Conservation (phyloP, 179 eudicot species). For the Kewa caespitosa region DNA sequence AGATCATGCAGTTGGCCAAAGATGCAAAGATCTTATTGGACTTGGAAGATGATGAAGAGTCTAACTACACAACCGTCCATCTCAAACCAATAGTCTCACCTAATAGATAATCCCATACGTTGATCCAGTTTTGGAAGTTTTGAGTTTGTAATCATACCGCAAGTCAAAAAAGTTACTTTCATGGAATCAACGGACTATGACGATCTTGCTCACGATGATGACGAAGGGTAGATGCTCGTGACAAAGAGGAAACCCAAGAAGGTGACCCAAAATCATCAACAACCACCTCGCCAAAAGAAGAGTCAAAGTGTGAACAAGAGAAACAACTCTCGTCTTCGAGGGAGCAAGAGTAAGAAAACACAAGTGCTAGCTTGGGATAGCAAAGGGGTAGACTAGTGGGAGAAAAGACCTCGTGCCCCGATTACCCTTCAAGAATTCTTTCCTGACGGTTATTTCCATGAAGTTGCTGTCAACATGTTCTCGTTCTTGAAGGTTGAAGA, state of each 20-base stretch:
- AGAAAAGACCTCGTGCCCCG: neutral
- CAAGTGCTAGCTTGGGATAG: neutral
- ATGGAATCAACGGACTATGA: too few species aligned
- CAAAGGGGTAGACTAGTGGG: neutral
- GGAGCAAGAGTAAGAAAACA: neutral
- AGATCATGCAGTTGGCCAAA: neutral
- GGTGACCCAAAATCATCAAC: neutral
- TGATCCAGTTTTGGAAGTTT: neutral
- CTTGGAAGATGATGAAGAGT: neutral
- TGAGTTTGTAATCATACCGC: too few species aligned
- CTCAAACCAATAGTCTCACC: neutral
- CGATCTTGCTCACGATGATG: neutral
- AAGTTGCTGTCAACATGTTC: neutral
- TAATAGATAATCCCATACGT: neutral
- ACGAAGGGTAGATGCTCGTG: conserved; percentile 13
- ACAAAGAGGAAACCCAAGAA: neutral
- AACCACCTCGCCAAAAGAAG: neutral
- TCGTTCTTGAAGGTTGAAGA: neutral
- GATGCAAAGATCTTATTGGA: neutral
- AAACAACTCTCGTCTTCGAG: neutral
- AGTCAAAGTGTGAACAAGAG: neutral
- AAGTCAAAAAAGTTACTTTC: neutral
- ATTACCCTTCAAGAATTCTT: conserved; percentile 5
- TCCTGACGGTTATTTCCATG: neutral
- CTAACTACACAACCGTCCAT: too few species aligned